Evolutionary conservation across 176 grass and related monocot genomes (phyloP), one percentile per base, ranked within the genome.

Genomic region (Cenchrus purpureus): DNA sequence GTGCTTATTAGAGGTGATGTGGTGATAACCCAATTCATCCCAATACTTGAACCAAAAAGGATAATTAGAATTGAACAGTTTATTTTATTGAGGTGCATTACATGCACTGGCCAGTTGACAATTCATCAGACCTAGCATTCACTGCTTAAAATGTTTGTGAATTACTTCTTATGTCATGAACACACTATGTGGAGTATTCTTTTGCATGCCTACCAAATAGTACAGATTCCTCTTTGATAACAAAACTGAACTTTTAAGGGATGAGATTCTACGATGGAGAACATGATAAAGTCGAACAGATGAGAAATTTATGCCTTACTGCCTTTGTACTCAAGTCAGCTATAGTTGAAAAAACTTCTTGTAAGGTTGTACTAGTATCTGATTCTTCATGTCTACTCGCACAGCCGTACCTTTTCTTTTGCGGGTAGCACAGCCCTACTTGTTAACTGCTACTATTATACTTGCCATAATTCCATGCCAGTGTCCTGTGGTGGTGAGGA

Each of bases 281-380:
- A 82, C 51, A 31, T 65, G 22, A 67, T 52, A 78, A 59, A 73
- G 55, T 17, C 15, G 48, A 75, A 51, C 13, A 66, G 4, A 83
- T 59, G 79, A 83, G 79, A 79, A 79, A 60, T 52, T 83, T 83
- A 83, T 86, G 82, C 50, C 20, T 73, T 83, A 79, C 83, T 71
- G 44, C 50, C 42, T 84, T 58, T 82, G 17, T 59, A 90, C 58
- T 86, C 52, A 52, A 81, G 71, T 69, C 77, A 81, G 44, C 61
- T 67, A 67, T 57, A 66, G 58, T 78, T 83, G 14, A 65, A 86
- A 34, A 73, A 72, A 58, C 10, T 22, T 67, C 51, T 34, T 62
- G 53, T 45, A 63, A 79, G 66, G 81, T 79, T 52, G 31, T 32
- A 69, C 68, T 62, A 83, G 79, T 52, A 79, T 90, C 60, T 83